Percentiles rank a stretch among this genome's conserved stretches.
These are phyloP conservation scores for Pseudocohnilembus persalinus DNA, from an alignment of 169 alveolate species.

Conservation along the genomic window DNA sequence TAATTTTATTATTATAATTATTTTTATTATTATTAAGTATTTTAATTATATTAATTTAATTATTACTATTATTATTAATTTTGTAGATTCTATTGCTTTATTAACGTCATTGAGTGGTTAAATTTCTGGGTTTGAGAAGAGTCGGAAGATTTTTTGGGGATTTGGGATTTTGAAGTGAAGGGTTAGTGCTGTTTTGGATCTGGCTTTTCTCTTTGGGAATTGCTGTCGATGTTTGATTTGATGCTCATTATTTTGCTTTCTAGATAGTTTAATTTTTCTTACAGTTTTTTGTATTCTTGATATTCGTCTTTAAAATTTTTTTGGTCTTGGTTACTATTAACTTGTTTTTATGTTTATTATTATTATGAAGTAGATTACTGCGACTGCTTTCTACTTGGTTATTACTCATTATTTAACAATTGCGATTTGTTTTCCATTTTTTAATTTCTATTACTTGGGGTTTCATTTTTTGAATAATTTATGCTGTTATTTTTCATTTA, in stretches of 20 bases:
- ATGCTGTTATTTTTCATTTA: not conserved
- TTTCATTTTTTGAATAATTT: not conserved
- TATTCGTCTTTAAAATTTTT: constrained; percentile 23
- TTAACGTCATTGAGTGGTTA: too few relatives aligned
- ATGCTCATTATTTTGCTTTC: constrained; percentile 40
- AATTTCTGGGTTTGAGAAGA: too few relatives aligned
- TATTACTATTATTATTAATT: too few relatives aligned
- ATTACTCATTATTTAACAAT: not conserved
- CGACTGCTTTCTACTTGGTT: too few relatives aligned
- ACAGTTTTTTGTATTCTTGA: constrained; percentile 40
- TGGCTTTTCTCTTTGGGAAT: constrained; percentile 14
- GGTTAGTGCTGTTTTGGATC: too few relatives aligned
- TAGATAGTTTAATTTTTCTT: constrained; percentile 43
- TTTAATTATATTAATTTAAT: too few relatives aligned
- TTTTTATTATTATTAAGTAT: too few relatives aligned
- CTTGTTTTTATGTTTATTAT: too few relatives aligned
- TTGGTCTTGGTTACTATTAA: not conserved
- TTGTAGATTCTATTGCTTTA: too few relatives aligned
- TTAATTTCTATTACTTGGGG: not conserved
- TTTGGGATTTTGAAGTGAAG: too few relatives aligned
- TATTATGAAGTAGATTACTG: not conserved
- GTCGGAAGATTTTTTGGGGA: too few relatives aligned
- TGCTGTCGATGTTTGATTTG: constrained; percentile 35
- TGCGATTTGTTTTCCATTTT: not conserved
- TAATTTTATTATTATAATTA: too few relatives aligned